Evolutionary conservation across 208 protist genomes (phyloP).

Genomic region (Trypanosoma avium): DNA sequence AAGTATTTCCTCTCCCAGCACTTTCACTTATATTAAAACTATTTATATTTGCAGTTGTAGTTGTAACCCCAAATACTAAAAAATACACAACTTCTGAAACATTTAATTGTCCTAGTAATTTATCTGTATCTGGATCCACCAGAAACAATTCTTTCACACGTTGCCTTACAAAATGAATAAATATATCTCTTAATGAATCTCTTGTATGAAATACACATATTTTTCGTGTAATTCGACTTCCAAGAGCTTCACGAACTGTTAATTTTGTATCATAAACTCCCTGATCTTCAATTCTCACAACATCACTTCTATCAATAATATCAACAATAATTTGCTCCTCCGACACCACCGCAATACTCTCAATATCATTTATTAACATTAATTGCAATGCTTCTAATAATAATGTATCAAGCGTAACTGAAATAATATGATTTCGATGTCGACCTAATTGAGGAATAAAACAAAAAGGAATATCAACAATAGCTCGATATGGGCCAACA

Average conservation of each 20-base stretch:
- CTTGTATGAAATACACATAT: constrained; percentile 77
- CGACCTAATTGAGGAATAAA: constrained; percentile 43
- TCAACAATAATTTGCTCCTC: constrained; percentile 66
- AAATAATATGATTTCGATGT: constrained; percentile 51
- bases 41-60: neutral
- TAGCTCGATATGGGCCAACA: constrained; percentile 66
- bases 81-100: constrained; percentile 76
- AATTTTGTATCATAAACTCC: constrained; percentile 87
- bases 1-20: too few species aligned
- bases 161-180: constrained; percentile 80
- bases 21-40: neutral
- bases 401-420: constrained; percentile 67
- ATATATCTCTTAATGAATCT: constrained; percentile 77
- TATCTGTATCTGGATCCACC: constrained; percentile 71
- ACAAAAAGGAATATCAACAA: constrained; percentile 77
- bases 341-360: constrained; percentile 70
- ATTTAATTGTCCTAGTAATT: constrained; percentile 76
- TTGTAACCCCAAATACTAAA: constrained; percentile 56
- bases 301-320: constrained; percentile 78
- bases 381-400: constrained; percentile 68
- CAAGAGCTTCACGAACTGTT: constrained; percentile 73
- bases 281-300: constrained; percentile 86
- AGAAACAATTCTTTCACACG: constrained; percentile 87
- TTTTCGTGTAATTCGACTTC: constrained; percentile 44
- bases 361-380: constrained; percentile 68